Evolutionary conservation across 2,329 filamentous ascomycete species (phyloP), one percentile per base, ranked within the genome.

Genomic region (Colletotrichum tropicale): DNA sequence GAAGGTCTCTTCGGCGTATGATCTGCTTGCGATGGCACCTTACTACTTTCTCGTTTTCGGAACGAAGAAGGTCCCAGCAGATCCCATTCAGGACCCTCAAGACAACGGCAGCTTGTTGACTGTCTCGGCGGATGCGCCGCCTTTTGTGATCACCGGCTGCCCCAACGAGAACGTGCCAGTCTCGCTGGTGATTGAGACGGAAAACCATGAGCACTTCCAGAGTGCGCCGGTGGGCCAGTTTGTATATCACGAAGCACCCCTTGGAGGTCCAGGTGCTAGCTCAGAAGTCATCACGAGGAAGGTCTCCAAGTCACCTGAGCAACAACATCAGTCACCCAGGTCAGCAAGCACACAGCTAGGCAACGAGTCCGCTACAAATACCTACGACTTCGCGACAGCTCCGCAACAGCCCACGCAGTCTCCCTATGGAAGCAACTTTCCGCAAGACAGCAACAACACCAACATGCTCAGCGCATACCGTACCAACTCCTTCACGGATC

Each of bases 21-120:
- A 98, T 81, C 86, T 98, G 76, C 85, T 89, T 77, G 82, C 85
- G 73, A 90, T 93, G 83, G 89, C 88, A 36, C 87, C 89, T 3
- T 88, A 88, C 66, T 92, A 95, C 80, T 93, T 87, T 78, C 85
- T 98, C 70, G 90, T 93, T 62, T 98, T 98, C 84, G 95, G 95
- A n/a, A 89, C 90, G n/a, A 91, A 94, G 80, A 93, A 93, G 83
- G 81, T 83, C n/a, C 88, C 91, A 70, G 93, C 93, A 74, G 89
- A 93, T 71, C 88, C 96, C 28, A 89, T 91, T 61, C 93, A 93
- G 81, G 86, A 86, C 82, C 88, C 85, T 79, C 91, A 87, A 85
- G 90, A 92, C 76, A 85, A 83, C 70, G 86, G 90, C 78, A 90
- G 91, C 24, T 90, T 93, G 77, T 98, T 97, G 84, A 90, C 90